Evolutionary conservation across 2,329 filamentous ascomycete species (phyloP), one percentile per base, ranked within the genome.

Genomic region (Alternaria postmessia): DNA sequence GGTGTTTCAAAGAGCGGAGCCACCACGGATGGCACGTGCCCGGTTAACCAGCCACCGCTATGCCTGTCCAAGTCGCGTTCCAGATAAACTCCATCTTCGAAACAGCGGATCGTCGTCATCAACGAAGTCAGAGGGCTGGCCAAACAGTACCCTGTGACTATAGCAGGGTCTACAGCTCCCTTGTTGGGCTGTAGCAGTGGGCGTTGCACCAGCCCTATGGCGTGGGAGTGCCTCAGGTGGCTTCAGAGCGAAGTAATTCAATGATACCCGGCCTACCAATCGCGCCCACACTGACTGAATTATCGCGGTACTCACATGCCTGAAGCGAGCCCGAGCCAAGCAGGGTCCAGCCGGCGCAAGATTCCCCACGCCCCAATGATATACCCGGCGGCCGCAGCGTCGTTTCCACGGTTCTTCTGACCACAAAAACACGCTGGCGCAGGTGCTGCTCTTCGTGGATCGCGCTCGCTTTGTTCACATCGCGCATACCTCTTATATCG

Each of bases 301-400:
- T 28, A 63, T 60, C 41, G 41, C 47, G 42, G 62, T 42, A 39
- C 54, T 57, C 61, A 60, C 51, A 61, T 68, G 59, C 39, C 20
- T 24, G 39, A 42, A 63, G 52, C 55, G 42, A 49, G 57, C 49
- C 38, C n/a, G 22, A 16, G 18, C 16, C 26, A 34, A 41, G 49
- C 28, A 34, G 49, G 49, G 44, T 57, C 54, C 34, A 42, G 62
- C 55, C 36, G 62, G 56, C 58, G 56, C 18, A 43, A 36, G 26
- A 49, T 63, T 61, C 60, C 61, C 61, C 53, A 57, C 54, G 63
- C 55, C 62, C 57, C 53, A 61, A 38, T 46, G 20, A 57, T 52
- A 44, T 56, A 54, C 54, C 53, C 53, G 57, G 52, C 39, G 48
- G 46, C 56, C 52, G 38, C 60, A 53, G 59, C 43, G 36, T 59